Percentiles rank a stretch among this genome's conserved stretches.
phyloP scores from a whole-genome alignment of 768 basidiomycete species.

The Leccinum disarticulatum region DNA sequence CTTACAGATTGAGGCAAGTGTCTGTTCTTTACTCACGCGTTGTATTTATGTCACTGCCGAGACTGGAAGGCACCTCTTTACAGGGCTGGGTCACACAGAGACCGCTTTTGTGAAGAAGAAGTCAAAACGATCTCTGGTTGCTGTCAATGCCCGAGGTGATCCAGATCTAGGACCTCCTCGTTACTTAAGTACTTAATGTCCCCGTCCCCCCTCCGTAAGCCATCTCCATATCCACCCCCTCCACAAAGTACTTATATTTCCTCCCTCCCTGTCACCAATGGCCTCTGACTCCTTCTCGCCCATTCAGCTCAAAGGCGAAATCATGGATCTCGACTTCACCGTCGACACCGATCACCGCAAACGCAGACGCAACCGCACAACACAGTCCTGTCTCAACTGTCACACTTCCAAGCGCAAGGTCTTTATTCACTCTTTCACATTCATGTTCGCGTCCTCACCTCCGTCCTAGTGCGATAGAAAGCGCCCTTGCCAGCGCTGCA shows the following conservation, averaged over 20 bases:
- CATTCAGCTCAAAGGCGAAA: conserved; percentile 70
- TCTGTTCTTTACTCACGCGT: conserved; percentile 33
- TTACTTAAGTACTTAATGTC: conserved; percentile 57
- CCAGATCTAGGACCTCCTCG: conserved; percentile 38
- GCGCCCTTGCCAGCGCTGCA: conserved; percentile 87
- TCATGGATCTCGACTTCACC: conserved; percentile 76
- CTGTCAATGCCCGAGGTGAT: conserved; percentile 43
- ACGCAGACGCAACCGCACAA: conserved; percentile 87
- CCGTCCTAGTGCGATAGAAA: conserved; percentile 74
- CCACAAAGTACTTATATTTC: conserved; percentile 42
- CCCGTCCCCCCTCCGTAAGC: conserved; percentile 41
- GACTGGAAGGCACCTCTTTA: conserved; percentile 34
- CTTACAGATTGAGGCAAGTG: conserved; percentile 23
- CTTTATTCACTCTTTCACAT: conserved; percentile 1
- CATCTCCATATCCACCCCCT: conserved; percentile 52
- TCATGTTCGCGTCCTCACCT: conserved; percentile 6
- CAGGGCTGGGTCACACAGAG: conserved; percentile 35
- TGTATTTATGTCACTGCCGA: conserved; percentile 37
- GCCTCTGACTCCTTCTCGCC: conserved; percentile 51
- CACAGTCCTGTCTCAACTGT: conserved; percentile 84
- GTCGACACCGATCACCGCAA: conserved; percentile 76
- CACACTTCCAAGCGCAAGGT: conserved; percentile 95
- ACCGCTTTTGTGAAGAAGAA: conserved; percentile 36
- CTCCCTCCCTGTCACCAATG: conserved; percentile 40
- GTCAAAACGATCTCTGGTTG: conserved; percentile 28